These are phyloP conservation scores for Neurospora crassa DNA, from an alignment of 2,329 filamentous ascomycete genomes.

Conservation along the genomic window DNA sequence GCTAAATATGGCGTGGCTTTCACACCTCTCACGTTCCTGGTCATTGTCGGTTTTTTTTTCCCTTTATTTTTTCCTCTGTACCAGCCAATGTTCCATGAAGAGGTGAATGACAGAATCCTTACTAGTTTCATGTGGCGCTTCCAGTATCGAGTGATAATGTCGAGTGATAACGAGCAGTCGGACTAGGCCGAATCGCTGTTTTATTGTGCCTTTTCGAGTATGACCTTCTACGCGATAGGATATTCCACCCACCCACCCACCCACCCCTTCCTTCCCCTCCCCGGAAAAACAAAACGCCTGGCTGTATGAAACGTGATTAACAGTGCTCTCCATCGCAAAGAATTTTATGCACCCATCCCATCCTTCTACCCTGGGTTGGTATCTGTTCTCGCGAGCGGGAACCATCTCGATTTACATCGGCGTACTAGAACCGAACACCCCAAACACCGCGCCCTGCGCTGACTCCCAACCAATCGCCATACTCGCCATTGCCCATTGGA, in stretches of 20 bases:
- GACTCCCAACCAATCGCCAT: conserved; percentile 76
- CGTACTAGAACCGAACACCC: conserved; percentile 42
- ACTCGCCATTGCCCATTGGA: conserved; percentile 55
- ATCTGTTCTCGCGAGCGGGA: background rate
- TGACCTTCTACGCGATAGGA: background rate
- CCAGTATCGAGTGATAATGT: background rate
- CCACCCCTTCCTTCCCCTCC: no score
- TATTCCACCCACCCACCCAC: background rate
- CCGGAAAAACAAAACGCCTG: background rate
- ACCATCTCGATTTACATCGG: background rate
- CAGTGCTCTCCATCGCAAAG: background rate
- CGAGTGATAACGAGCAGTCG: background rate
- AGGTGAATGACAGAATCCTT: background rate
- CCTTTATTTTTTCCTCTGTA: background rate
- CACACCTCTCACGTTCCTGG: background rate
- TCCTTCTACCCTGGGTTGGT: background rate
- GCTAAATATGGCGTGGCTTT: background rate
- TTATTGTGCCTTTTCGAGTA: background rate
- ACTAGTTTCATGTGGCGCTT: background rate
- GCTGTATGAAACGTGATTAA: background rate
- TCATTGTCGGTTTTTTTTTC: background rate
- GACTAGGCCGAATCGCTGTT: background rate
- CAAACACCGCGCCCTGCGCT: conserved; percentile 73
- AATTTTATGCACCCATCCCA: background rate
- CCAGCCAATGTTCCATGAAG: background rate